A percentile compares a stretch with the other conserved stretches of the same genome.
Conservation (phyloP, 768 basidiomycete genomes). For the Postia placenta region DNA sequence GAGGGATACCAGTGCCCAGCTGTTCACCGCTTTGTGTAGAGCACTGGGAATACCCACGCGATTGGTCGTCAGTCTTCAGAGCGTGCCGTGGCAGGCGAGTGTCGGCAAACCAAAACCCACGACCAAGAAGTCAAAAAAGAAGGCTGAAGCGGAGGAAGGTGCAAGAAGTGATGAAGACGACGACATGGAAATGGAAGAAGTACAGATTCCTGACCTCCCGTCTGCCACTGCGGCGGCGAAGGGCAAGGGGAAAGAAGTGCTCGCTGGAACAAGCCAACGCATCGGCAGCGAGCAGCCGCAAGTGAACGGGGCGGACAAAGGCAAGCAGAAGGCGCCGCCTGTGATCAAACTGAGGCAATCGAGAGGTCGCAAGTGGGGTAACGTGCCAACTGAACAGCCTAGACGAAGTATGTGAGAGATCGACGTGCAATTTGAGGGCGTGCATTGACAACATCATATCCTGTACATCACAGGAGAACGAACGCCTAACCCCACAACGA, state of each 20-base stretch:
- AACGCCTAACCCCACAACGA: conserved; percentile 48
- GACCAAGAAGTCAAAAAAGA: conserved; percentile 35
- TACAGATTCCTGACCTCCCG: conserved; percentile 18
- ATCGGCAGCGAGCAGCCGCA: conserved; percentile 28
- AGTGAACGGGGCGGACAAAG: conserved; percentile 36
- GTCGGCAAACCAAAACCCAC: conserved; percentile 50
- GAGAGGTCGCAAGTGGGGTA: conserved; percentile 40
- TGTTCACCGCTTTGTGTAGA: conserved; percentile 87
- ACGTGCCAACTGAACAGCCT: conserved; percentile 9
- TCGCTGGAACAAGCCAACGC: conserved; percentile 35
- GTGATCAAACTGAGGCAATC: conserved; percentile 54
- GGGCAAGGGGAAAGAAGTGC: conserved; percentile 28
- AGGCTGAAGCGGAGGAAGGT: conserved; percentile 43
- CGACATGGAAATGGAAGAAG: conserved; percentile 34
- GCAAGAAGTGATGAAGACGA: conserved; percentile 29
- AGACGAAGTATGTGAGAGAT: conserved; percentile 12
- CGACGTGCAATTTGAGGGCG: no score
- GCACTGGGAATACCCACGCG: conserved; percentile 82
- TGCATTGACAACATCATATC: neutral
- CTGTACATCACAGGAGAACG: conserved; percentile 18
- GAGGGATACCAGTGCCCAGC: conserved; percentile 80
- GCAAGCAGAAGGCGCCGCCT: conserved; percentile 50
- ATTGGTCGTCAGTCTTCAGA: conserved; percentile 85
- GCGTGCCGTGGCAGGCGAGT: conserved; percentile 81
- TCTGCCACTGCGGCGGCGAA: conserved; percentile 15